Base-by-base conservation (phyloP, 306 rosid genomes). In the Hylodesmum podocarpum region DNA sequence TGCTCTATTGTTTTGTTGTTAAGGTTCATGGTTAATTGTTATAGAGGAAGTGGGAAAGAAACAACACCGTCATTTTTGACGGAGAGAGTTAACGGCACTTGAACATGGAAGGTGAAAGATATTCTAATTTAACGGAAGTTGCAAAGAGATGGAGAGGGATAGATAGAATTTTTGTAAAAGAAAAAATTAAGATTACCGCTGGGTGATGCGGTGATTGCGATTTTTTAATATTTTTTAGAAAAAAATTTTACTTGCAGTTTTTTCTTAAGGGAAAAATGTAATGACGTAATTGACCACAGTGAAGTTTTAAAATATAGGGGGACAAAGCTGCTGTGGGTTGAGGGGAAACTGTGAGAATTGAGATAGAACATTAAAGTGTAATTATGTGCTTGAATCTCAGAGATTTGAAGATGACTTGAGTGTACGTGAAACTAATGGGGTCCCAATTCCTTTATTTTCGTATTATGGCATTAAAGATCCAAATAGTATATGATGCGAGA, bases 31-130 rank as follows among this genome's bases (percentile, higher is more conserved):
- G 70, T 29, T 40, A 29, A 40, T 62, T 63, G 69, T 44, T 57
- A 31, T 28, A 15, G 81, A 15, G 66, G 78, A 73, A 33, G 46
- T 36, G 44, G 16, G 28, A 18, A 36, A 27, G 46, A 64, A 18
- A 16, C 58, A 43, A 62, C 55, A 70, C 62, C 69, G 83, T 80
- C 79, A 62, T 39, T 66, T 55, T 67, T 46, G 33, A 86, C 76
- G 73, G 76, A 65, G 76, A 65, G 61, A 66, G 39, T 2, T 66
- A 37, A 40, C 71, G 76, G 80, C 44, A 24, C 16, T 34, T 43
- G 59, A 36, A 46, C 28, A 31, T 54, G 58, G 29, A n/a, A 6
- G n/a, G 44, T 22, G 72, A 44, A 34, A 19, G 11, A 33, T 50
- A 27, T 59, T 54, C 31, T 46, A 50, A 63, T 41, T 39, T 46